phyloP scores from a whole-genome alignment of 305 asterid genomes.

The Solanum chacoense region DNA sequence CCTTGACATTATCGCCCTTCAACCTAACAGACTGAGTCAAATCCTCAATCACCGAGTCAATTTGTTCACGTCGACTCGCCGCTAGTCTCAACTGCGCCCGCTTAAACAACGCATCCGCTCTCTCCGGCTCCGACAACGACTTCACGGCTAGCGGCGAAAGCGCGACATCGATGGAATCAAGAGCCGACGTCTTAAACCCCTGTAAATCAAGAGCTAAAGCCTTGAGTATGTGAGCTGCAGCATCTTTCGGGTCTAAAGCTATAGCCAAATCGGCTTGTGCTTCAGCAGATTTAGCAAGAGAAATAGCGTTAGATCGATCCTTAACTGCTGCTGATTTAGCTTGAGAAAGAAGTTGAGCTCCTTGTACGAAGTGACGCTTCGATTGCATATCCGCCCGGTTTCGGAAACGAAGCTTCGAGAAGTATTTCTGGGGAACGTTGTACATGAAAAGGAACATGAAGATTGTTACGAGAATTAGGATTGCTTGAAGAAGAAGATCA shows the following conservation, averaged over 20 bases:
- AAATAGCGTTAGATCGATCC: conserved; percentile 5
- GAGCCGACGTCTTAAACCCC: conserved; percentile 48
- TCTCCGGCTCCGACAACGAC: conserved; percentile 40
- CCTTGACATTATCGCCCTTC: conserved; percentile 34
- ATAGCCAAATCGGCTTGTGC: conserved; percentile 52
- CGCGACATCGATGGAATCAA: conserved; percentile 53
- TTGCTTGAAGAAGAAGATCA: conserved; percentile 50
- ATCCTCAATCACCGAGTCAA: conserved; percentile 34
- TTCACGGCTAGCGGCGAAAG: conserved; percentile 34
- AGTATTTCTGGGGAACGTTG: conserved; percentile 42
- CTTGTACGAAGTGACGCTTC: conserved; percentile 57
- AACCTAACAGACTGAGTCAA: conserved; percentile 39
- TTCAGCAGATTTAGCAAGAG: conserved; percentile 35
- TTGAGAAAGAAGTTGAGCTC: conserved; percentile 51
- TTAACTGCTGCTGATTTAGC: conserved; percentile 27
- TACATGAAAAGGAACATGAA: conserved; percentile 36
- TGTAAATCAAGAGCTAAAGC: conserved; percentile 52
- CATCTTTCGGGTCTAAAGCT: conserved; percentile 39
- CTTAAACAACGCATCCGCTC: conserved; percentile 48
- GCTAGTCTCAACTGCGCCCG: conserved; percentile 44
- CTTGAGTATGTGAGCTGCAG: conserved; percentile 55
- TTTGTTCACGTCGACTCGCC: conserved; percentile 15
- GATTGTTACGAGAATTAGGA: conserved; percentile 4
- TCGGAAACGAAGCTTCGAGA: conserved; percentile 38
- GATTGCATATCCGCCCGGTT: conserved; percentile 30